Evolutionary conservation across 441 rosid species (phyloP), one percentile per base, ranked within the genome.

Genomic region (Daphne laureola): DNA sequence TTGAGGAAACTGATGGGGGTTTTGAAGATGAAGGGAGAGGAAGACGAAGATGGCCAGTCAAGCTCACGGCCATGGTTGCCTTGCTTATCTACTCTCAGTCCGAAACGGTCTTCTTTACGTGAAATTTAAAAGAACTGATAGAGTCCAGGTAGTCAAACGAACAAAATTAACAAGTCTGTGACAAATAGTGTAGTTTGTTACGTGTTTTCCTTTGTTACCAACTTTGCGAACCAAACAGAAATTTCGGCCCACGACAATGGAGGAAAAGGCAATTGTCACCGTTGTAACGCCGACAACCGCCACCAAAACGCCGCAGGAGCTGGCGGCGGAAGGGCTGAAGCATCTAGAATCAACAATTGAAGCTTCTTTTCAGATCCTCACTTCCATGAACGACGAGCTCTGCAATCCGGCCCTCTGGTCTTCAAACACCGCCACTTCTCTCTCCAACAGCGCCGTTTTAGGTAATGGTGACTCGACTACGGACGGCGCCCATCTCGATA

Each of bases 341-440:
- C 82, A 87, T 75, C 74, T 93, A 12, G 89, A 93, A 65, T 89
- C 90, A 54, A 93, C 95, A 9, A 83, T 90, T 21, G 83, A 87
- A 68, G 83, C 97, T 2, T 97, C 95, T 7, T 90, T 70, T 64
- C 87, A 76, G 71, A 83, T 93, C 25, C 84, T 93, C 50, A 76
- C 84, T 42, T 82, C 96, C 63, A 90, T 87, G 93, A 87, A 90
- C 70, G 95, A 90, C 61, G 99, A 90, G 84, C 96, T 92, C 36
- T 89, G 97, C 67, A 86, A 87, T 55, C 87, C 96, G 0, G 55
- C 82, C 51, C 66, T 89, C 26, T 92, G 97, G 98, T 74, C 73
- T 11, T 14, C 76, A 0, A 43, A 72, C 27, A 12, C 57, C 40
- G 46, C 55, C 2, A 35, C 53, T 0, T 44, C 60, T 52, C 41